Conservation (phyloP, 2,329 filamentous ascomycete species). For the Trichoderma guizhouense region DNA sequence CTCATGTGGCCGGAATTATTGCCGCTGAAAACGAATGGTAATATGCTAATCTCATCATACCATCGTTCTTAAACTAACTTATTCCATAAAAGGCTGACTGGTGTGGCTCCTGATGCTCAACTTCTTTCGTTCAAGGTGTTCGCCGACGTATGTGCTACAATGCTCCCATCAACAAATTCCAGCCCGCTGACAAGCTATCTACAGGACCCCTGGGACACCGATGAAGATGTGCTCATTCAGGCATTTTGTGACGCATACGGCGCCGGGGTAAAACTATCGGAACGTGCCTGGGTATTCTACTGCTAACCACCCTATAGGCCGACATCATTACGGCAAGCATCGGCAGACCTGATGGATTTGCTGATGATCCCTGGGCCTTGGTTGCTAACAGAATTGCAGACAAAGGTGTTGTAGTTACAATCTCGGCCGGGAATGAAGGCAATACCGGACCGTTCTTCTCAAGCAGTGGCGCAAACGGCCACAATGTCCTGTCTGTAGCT, state of each 20-base stretch:
- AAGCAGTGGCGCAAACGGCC: slow-evolving; percentile 33
- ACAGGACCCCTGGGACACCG: slow-evolving; percentile 31
- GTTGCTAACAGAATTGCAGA: slow-evolving; percentile 41
- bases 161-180: not conserved
- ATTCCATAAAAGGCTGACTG: slow-evolving; percentile 34
- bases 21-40: slow-evolving; percentile 41
- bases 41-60: not conserved
- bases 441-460: slow-evolving; percentile 46
- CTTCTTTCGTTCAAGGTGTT: slow-evolving; percentile 45
- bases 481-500: slow-evolving; percentile 35
- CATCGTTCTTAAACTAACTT: not conserved
- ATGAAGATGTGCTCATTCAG: slow-evolving; percentile 36
- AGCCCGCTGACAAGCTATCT: not conserved
- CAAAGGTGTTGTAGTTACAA: slow-evolving; percentile 47
- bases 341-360: slow-evolving; percentile 38
- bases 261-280: slow-evolving; percentile 28
- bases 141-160: slow-evolving; percentile 28
- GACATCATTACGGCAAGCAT: slow-evolving; percentile 45
- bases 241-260: slow-evolving; percentile 37
- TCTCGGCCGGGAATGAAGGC: slow-evolving; percentile 52
- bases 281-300: not conserved
- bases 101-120: slow-evolving; percentile 44
- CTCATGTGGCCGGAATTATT: slow-evolving; percentile 45
- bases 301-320: slow-evolving; percentile 27
- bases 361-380: slow-evolving; percentile 41